Evolutionary conservation across 2,329 filamentous ascomycete species (phyloP), one percentile per base, ranked within the genome.

Genomic region (Colletotrichum brevisporum): DNA sequence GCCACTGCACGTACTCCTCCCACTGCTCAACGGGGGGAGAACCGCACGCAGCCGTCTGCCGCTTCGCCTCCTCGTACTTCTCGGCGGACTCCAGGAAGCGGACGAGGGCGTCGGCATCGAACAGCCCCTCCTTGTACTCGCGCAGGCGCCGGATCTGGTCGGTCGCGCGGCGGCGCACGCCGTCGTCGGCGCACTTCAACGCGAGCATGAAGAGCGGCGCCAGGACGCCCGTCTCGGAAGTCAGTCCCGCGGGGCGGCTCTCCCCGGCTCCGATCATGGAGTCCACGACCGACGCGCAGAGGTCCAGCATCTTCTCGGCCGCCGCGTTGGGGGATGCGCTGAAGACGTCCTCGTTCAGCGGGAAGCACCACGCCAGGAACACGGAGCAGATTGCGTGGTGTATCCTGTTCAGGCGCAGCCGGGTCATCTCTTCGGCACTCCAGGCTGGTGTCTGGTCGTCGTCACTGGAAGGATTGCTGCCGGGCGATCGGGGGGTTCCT

Each of bases 141-240:
- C n/a, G 51, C 8, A 54, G 51, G 13, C 18, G 51, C 13, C 24
- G 26, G 5, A 54, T 54, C 51, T 12, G 51, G 12, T 54, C 51
- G 6, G 26, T 27, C 1, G 51, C 26, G 8, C 51, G 24, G 21
- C 51, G 24, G 21, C 51, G 31, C 12, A 54, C n/a, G 31, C 18
- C 24, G 51, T 3, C 52, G 8, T 64, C 61, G 5, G 21, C 61
- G 51, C 52, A 64, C 41, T 64, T 64, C 24, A 64, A 27, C 18
- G 52, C 61, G 36, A 64, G 52, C n/a, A 64, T 47, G 26, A 64
- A 64, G 9, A 64, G 45, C 12, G 61, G 52, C 43, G 36, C 61
- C n/a, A 64, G 18, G 53, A 64, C 27, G 18, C 61, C 61, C 6
- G 24, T 57, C 13, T 64, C 61, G 4, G 61, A 64, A 15, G 24